Evolutionary conservation across 2,329 filamentous ascomycete species (phyloP).

Genomic region (Scytalidium sp.): DNA sequence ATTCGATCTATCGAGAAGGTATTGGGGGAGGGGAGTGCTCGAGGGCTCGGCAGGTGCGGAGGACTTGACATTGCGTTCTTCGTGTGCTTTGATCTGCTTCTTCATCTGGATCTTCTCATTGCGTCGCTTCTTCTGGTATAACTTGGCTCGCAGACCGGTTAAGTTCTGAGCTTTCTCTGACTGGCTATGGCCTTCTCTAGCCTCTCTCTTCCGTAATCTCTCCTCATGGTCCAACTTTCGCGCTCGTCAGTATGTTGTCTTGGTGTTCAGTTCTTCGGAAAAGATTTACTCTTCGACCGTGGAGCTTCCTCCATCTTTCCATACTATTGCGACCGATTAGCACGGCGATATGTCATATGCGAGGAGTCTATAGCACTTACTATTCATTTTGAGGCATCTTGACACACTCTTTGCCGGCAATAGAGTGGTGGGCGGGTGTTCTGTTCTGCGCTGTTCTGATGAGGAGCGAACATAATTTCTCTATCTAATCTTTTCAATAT

Average conservation of each 20-base stretch:
- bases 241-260: too few relatives aligned
- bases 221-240: conserved; percentile 81
- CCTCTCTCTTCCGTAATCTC: conserved; percentile 78
- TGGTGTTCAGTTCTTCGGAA: background rate
- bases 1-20: conserved; percentile 79
- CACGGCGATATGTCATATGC: background rate
- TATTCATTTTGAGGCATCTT: background rate
- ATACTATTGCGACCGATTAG: background rate
- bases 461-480: too few relatives aligned
- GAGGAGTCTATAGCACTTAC: background rate
- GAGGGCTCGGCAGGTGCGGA: conserved; percentile 73
- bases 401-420: background rate
- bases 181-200: conserved; percentile 84
- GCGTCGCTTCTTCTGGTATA: conserved; percentile 89
- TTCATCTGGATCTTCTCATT: conserved; percentile 99
- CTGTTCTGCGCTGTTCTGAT: background rate
- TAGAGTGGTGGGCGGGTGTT: background rate
- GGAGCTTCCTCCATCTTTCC: background rate
- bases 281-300: background rate
- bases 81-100: conserved; percentile 90
- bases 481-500: background rate
- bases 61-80: conserved; percentile 94
- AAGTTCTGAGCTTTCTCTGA: conserved; percentile 92
- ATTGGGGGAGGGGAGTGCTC: conserved; percentile 81
- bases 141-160: conserved; percentile 85